Evolutionary conservation across 768 basidiomycete genomes (phyloP).

Genomic region (Russula foetens): DNA sequence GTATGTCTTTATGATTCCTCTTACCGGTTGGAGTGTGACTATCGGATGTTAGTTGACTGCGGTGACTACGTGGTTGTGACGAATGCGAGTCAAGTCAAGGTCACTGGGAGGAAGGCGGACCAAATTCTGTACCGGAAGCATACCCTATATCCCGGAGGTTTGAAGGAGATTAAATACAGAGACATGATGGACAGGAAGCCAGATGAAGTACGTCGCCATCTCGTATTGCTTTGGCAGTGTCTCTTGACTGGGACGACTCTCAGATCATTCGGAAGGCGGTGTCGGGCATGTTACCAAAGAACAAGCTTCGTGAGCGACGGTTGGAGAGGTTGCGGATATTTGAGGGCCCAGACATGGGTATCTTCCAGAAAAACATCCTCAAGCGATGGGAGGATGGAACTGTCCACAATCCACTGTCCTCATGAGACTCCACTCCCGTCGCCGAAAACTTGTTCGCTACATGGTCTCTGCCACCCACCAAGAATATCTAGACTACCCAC

Average conservation of each 20-base stretch:
- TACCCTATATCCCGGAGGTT: constrained; percentile 85
- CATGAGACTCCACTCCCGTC: not conserved
- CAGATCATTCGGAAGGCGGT: constrained; percentile 96
- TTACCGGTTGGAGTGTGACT: not conserved
- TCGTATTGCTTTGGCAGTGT: not conserved
- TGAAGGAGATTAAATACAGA: constrained; percentile 85
- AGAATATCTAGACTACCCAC: not conserved
- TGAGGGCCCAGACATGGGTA: constrained; percentile 68
- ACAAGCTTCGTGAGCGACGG: constrained; percentile 85
- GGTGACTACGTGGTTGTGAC: constrained; percentile 98
- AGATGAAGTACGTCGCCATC: constrained; percentile 61
- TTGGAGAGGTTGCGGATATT: constrained; percentile 87
- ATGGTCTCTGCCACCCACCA: not conserved
- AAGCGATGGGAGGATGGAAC: constrained; percentile 82
- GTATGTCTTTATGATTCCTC: constrained; percentile 35
- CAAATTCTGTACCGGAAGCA: constrained; percentile 87
- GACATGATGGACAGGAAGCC: constrained; percentile 80
- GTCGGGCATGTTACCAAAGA: constrained; percentile 98
- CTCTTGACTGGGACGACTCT: not conserved
- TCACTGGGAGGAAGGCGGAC: constrained; percentile 84
- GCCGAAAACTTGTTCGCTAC: not conserved
- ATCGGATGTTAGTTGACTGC: constrained; percentile 63
- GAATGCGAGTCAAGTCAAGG: constrained; percentile 72
- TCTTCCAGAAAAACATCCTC: constrained; percentile 67
- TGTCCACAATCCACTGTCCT: constrained; percentile 26